These are phyloP conservation scores for Colletotrichum acutatum DNA, from an alignment of 2,329 filamentous ascomycete species.

Conservation along the genomic window DNA sequence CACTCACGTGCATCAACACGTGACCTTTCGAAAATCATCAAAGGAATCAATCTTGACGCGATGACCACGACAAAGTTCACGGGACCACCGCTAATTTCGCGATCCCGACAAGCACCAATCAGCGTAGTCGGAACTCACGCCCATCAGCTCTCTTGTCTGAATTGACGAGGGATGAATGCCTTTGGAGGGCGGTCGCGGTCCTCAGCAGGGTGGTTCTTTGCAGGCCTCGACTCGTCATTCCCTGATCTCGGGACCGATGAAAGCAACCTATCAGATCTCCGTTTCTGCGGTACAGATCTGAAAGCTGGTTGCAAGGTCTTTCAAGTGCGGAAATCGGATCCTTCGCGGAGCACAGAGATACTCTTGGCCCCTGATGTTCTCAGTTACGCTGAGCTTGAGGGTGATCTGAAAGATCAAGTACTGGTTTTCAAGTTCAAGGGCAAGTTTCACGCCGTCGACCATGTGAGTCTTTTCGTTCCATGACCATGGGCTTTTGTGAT, in stretches of 20 bases:
- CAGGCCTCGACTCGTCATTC: conserved; percentile 65
- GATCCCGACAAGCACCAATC: background rate
- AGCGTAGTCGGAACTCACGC: too few species aligned
- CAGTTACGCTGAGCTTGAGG: conserved; percentile 41
- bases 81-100: background rate
- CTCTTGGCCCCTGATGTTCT: conserved; percentile 47
- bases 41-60: background rate
- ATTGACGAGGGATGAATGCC: conserved; percentile 36
- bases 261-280: conserved; percentile 51
- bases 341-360: conserved; percentile 49
- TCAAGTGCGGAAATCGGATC: conserved; percentile 54
- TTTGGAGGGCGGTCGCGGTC: conserved; percentile 39
- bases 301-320: conserved; percentile 70
- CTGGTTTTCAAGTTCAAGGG: conserved; percentile 73
- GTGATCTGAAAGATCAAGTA: conserved; percentile 67
- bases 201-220: conserved; percentile 60
- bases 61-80: background rate
- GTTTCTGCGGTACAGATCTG: conserved; percentile 50
- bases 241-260: conserved; percentile 60
- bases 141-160: too few species aligned
- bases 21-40: background rate
- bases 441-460: conserved; percentile 75
- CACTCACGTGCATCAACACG: background rate
- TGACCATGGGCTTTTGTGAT: too few species aligned
- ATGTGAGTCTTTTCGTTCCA: conserved; percentile 58